phyloP scores from a whole-genome alignment of 208 protist genomes.

The Porcisia hertigi region DNA sequence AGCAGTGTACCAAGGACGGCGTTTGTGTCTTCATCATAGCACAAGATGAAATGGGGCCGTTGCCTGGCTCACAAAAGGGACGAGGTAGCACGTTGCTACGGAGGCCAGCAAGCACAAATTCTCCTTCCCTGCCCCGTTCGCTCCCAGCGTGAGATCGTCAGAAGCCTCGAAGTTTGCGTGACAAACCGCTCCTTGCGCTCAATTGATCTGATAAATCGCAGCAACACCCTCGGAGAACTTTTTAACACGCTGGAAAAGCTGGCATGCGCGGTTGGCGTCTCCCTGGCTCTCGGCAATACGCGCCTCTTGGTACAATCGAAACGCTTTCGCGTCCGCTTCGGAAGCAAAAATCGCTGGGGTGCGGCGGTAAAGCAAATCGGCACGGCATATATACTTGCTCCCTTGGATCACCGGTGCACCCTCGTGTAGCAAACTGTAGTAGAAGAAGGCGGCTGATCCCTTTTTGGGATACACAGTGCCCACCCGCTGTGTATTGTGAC shows the following conservation, averaged over 20 bases:
- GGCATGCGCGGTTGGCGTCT: slow-evolving; percentile 64
- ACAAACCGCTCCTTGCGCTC: neutral
- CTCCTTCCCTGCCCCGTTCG: too few relatives aligned
- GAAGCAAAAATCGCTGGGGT: slow-evolving; percentile 70
- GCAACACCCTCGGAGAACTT: slow-evolving; percentile 78
- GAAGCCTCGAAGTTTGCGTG: too few relatives aligned
- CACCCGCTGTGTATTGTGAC: slow-evolving; percentile 45
- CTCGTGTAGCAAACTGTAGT: slow-evolving; percentile 88
- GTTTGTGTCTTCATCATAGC: too few relatives aligned
- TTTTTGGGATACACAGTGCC: slow-evolving; percentile 61
- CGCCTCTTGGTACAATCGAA: slow-evolving; percentile 77
- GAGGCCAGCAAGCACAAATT: too few relatives aligned
- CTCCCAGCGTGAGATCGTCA: too few relatives aligned
- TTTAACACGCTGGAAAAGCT: slow-evolving; percentile 72
- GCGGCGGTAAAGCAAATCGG: slow-evolving; percentile 81
- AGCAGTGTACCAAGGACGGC: too few relatives aligned
- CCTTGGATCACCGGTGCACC: slow-evolving; percentile 67
- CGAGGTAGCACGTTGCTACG: too few relatives aligned
- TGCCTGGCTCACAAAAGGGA: too few relatives aligned
- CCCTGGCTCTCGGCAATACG: slow-evolving; percentile 73
- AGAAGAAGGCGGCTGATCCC: slow-evolving; percentile 84
- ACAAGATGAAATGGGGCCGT: too few relatives aligned
- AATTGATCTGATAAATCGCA: slow-evolving; percentile 80
- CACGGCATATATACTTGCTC: slow-evolving; percentile 89
- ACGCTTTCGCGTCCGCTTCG: slow-evolving; percentile 61